Percentiles rank a stretch among this genome's conserved stretches.
phyloP scores from a whole-genome alignment of 2,329 filamentous ascomycete genomes.

The Myriosclerotinia scirpicola region DNA sequence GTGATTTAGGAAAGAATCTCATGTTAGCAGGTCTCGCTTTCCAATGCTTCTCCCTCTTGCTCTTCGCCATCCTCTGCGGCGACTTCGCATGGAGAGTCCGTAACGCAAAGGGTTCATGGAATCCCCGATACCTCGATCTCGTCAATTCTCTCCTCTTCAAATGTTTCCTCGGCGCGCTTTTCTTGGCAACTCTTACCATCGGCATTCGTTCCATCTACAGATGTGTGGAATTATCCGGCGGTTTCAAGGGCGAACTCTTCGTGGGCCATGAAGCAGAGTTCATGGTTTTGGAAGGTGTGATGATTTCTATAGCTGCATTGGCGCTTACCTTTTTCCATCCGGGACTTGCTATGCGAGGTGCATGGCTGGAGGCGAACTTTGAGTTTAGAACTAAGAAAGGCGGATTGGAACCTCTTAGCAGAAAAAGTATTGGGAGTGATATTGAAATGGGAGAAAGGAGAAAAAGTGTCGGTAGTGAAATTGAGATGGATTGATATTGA shows the following conservation, averaged over 20 bases:
- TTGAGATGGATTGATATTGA: too few relatives aligned
- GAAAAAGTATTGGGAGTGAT: neutral
- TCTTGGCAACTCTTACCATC: constrained; percentile 54
- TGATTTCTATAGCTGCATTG: constrained; percentile 50
- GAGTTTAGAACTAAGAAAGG: constrained; percentile 26
- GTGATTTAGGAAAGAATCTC: constrained; percentile 38
- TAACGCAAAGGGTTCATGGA: constrained; percentile 27
- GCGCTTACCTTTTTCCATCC: constrained; percentile 50
- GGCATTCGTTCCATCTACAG: constrained; percentile 59
- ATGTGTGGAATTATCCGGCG: constrained; percentile 56
- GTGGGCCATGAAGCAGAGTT: constrained; percentile 48
- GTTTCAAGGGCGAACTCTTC: constrained; percentile 53
- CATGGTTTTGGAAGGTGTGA: constrained; percentile 48
- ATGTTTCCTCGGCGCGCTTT: constrained; percentile 52
- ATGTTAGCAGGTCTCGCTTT: constrained; percentile 46
- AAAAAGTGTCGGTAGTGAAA: too few relatives aligned
- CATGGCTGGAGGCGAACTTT: constrained; percentile 30
- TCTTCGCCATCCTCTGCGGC: constrained; percentile 34
- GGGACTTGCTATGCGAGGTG: constrained; percentile 28
- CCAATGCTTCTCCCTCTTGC: constrained; percentile 42
- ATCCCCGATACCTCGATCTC: constrained; percentile 29
- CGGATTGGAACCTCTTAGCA: neutral
- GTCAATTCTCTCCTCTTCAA: constrained; percentile 33
- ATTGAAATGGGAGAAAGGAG: neutral
- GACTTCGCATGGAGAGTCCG: constrained; percentile 30